These are phyloP conservation scores for Naganishia onofrii DNA, from an alignment of 768 basidiomycete species.

Conservation along the genomic window DNA sequence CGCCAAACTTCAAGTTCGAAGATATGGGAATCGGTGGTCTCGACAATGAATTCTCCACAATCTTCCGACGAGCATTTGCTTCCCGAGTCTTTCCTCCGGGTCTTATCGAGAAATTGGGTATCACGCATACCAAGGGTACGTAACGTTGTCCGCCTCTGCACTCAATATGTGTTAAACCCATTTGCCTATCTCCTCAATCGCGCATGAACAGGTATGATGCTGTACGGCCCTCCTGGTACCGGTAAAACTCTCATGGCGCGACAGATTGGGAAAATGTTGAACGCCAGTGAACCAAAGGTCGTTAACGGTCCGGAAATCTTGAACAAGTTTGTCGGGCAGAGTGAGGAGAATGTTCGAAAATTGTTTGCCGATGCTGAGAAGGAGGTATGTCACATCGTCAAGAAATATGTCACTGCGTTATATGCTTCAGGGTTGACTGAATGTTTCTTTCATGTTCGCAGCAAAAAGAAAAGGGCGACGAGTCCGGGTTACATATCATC, in stretches of 20 bases:
- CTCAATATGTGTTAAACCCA: no score
- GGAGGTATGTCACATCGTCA: conserved; percentile 61
- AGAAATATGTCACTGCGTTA: no score
- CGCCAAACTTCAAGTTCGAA: conserved; percentile 98
- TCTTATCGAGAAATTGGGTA: conserved; percentile 94
- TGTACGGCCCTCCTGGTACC: conserved; percentile 95
- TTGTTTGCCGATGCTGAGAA: conserved; percentile 97
- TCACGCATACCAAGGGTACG: conserved; percentile 93
- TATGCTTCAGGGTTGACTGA: no score
- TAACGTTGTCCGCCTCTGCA: conserved; percentile 1
- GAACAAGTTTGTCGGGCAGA: conserved; percentile 94
- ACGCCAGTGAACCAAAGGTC: conserved; percentile 94
- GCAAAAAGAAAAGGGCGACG: conserved; percentile 97
- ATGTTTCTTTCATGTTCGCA: conserved; percentile 52
- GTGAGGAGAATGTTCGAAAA: conserved; percentile 96
- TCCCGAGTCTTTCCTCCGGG: conserved; percentile 97
- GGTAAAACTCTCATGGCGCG: conserved; percentile 97
- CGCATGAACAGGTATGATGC: conserved; percentile 68
- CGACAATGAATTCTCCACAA: conserved; percentile 88
- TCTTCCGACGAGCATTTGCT: conserved; percentile 97
- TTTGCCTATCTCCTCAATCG: conserved; percentile 17
- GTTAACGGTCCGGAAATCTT: conserved; percentile 98
- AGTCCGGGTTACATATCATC: conserved; percentile 96
- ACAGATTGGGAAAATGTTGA: conserved; percentile 99
- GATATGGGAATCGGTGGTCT: conserved; percentile 99